A percentile compares a stretch with the other conserved stretches of the same genome.
Conservation (phyloP, 139 green algal species). For the Pleodorina starrii region DNA sequence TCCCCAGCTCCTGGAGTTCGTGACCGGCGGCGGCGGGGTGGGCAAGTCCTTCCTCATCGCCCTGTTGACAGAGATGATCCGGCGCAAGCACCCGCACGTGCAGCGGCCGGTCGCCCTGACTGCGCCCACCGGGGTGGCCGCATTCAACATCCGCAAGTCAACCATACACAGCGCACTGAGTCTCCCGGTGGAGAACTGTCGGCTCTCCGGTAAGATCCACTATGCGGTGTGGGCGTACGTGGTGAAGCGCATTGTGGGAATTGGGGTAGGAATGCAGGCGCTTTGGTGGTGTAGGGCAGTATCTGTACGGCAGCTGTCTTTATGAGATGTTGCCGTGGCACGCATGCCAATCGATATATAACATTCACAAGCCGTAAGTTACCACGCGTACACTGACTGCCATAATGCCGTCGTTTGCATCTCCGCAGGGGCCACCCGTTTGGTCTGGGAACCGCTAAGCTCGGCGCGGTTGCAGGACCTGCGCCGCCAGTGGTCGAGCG, state of each 20-base stretch:
- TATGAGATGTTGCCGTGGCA: background rate
- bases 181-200: constrained; percentile 19
- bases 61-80: background rate
- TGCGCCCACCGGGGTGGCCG: constrained; percentile 7
- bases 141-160: constrained; percentile 7
- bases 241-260: background rate
- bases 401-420: background rate
- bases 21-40: background rate
- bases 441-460: background rate
- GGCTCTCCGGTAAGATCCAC: background rate
- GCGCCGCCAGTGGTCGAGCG: background rate
- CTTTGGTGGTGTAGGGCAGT: background rate
- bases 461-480: background rate
- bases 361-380: background rate
- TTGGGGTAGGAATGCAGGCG: background rate
- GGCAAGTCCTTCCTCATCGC: constrained; percentile 16
- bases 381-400: background rate
- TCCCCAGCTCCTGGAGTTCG: background rate
- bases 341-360: background rate
- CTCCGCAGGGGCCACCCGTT: background rate
- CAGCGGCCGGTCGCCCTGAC: background rate
- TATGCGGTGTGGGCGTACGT: background rate
- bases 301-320: background rate
- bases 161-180: background rate
- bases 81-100: background rate